Base-by-base conservation (phyloP, 345 rosid genomes). In the Trapa incisa region DNA sequence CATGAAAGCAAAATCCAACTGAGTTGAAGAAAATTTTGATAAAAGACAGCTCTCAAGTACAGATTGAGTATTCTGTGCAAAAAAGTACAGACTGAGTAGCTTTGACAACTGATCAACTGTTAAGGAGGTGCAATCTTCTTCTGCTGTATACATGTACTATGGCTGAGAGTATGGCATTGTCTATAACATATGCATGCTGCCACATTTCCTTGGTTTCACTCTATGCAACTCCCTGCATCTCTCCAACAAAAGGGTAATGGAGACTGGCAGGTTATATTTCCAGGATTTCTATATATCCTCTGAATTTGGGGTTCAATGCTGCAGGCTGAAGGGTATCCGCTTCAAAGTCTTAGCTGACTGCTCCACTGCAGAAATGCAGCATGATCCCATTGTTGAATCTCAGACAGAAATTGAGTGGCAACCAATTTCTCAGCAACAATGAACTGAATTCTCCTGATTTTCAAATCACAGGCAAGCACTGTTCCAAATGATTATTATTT, bases 181-280 rank as follows among this genome's bases (percentile, higher is more conserved):
- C 29, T 22, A 22, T 22, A 22, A 22, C 29, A 22, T 22, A 22
- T 22, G 48, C 48, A 7, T 13, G 12, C 48, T 45, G 2, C 48
- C 48, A 62, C 78, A 81, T 74, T 89, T 84, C 74, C 76, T 82
- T 74, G 84, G 85, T 68, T 78, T 82, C 56, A 66, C 83, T 73
- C 75, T 84, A 73, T 88, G 80, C 32, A 88, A 70, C 71, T 86
- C 77, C 45, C 77, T 77, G 67, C 85, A 88, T 70, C 95, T 84
- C 69, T 84, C 84, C 76, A 81, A 89, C 62, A 86, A 72, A 47
- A 88, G 84, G 32, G 89, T 85, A 41, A 88, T 83, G 32, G 95
- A 88, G 65, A 66, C 54, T 74, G 43, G 66, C 80, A 70, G 67
- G n/a, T 50, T 22, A 50, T 50, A 50, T 22, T 11, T 50, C n/a